Evolutionary conservation across 108 stramenopile species (phyloP), one percentile per base, ranked within the genome.

Genomic region (Stephanodiscus triporus): DNA sequence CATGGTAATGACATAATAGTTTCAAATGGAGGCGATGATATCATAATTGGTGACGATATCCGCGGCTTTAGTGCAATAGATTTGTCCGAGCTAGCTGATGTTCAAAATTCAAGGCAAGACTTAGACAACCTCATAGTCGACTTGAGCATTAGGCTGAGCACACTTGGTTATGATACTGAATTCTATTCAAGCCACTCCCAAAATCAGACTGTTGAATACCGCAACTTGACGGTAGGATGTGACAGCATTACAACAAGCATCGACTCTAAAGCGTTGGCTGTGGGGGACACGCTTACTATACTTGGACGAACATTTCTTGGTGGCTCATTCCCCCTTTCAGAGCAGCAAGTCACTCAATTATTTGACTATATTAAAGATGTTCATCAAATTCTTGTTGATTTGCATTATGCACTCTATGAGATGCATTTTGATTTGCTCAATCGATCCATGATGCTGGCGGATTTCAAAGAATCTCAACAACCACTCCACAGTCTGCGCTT

Each of bases 331-430:
- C 65, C 65, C 37, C 16, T 2, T 38, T 30, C 36, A 14, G 34
- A 19, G 59, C 19, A 30, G 3, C 34, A 60, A 2, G 14, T 60
- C 22, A 42, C 64, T 14, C 55, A 57, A 29, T 19, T 57, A n/a
- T 47, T 70, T 20, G 56, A 70, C 1, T 56, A 57, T 17, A 45
- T 70, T 6, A 27, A 34, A 38, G 68, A 70, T 60, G 59, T 70
- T 19, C 40, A 70, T 6, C 68, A 60, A 19, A 13, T 17, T 57
- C 64, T 67, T 8, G 53, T 75, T 10, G 55, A 67, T 38, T 7
- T 67, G 10, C 73, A 66, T 60, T 66, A 55, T 67, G 65, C 55
- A n/a, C 49, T 75, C 14, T 67, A 67, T 26, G 66, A 75, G 36
- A 24, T 66, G 36, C 73, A 75, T 67, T 3, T 55, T 29, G 13